Evolutionary conservation across 1,284 basidiomycete species (phyloP), one percentile per base, ranked within the genome.

Genomic region (Gymnopus androsaceus): DNA sequence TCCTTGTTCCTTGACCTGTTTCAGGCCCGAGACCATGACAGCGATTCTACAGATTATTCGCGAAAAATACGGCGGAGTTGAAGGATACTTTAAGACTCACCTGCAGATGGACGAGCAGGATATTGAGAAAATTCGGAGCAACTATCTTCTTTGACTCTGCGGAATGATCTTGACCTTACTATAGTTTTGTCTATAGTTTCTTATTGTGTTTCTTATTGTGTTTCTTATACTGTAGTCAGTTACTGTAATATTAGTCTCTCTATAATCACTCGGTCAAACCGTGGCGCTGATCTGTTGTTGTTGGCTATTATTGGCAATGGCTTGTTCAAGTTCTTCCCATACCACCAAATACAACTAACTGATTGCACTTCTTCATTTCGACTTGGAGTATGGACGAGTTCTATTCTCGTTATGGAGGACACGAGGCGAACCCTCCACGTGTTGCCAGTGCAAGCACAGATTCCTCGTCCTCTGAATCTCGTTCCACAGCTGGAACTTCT

Each of bases 1-100:
- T n/a, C n/a, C 25, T 38, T 12, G 2, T 36, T n/a, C 28, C 17
- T 25, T 23, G 41, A 27, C 48, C 31, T 42, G n/a, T 30, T 34
- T 49, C 54, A 77, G 74, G 52, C 64, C 67, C n/a, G 68, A 75
- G 58, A 71, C 69, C 4, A 77, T 78, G 72, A 47, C 58, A 4
- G 69, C 69, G 4, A 61, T 66, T 21, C 61, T 78, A 36, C 55
- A 64, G 1, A 65, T 69, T 59, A 64, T 80, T 36, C 65, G 70
- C 30, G 63, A 67, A 55, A 69, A 71, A 54, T 75, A 71, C 56
- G 72, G 72, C 41, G 69, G 71, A 28, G 69, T 65, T 2, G 74
- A 75, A 57, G 62, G 54, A 3, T 78, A 76, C 56, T 34, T 70
- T 42, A 65, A 65, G 54, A 55, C 59, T 19, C 54, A 66, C 36